Conservation (phyloP, 805 yeast genomes). For the Monosporozyma solicola region DNA sequence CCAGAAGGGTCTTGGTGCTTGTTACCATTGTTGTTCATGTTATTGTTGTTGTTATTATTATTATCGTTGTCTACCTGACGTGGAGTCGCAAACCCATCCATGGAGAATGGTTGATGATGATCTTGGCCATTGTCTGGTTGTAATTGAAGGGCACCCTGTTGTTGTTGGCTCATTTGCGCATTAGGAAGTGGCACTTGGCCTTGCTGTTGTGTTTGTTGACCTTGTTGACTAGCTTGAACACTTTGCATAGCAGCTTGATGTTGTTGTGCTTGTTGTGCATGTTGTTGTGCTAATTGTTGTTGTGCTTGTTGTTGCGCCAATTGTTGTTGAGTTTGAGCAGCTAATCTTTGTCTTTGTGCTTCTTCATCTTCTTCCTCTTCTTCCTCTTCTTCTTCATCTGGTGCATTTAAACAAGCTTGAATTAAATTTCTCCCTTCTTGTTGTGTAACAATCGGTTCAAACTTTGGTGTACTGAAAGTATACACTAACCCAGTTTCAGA, state of each 20-base stretch:
- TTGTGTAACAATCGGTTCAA: constrained; percentile 95
- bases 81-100: constrained; percentile 10
- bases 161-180: background rate
- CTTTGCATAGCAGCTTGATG: constrained; percentile 2
- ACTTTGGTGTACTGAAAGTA: constrained; percentile 97
- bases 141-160: background rate
- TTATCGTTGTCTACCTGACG: constrained; percentile 19
- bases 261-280: constrained; percentile 4
- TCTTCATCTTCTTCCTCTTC: constrained; percentile 45
- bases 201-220: constrained; percentile 6
- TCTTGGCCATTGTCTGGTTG: background rate
- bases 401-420: constrained; percentile 95
- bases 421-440: constrained; percentile 95
- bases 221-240: too few relatives aligned
- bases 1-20: background rate
- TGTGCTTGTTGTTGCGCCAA: background rate
- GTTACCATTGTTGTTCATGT: constrained; percentile 31
- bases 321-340: background rate
- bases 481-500: constrained; percentile 98
- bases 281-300: constrained; percentile 1
- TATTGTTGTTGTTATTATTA: constrained; percentile 30
- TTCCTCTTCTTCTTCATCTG: constrained; percentile 75
- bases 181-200: constrained; percentile 5
- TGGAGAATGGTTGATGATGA: constrained; percentile 32
- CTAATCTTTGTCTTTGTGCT: constrained; percentile 21